Evolutionary conservation across 2,329 filamentous ascomycete species (phyloP), one percentile per base, ranked within the genome.

Genomic region (Teratosphaeria viscida): DNA sequence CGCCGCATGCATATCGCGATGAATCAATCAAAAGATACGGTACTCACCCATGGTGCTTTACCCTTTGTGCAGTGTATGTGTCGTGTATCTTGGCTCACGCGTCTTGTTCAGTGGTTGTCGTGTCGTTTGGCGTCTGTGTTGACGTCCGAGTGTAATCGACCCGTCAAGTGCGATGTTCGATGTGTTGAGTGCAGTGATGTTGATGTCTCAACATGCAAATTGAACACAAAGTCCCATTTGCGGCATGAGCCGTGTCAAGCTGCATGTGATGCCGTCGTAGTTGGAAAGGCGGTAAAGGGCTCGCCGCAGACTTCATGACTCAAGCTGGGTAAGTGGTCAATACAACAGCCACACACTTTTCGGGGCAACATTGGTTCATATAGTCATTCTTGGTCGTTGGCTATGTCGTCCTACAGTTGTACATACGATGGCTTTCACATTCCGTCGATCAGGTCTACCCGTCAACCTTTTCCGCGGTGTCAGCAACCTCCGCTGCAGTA

Each of bases 401-500:
- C 43, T 49, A 49, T 23, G 43, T 49, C 43, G 43, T 10, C 43
- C 43, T 49, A 49, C 43, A 49, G 43, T 23, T 19, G 43, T 49
- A 23, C 8, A n/a, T 49, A 49, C 43, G 23, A 52, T 57, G 43
- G 19, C 55, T 7, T 23, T 35, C 37, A 56, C 23, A 56, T 29
- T n/a, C 34, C 43, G 4, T 37, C 14, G 58, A 49, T 49, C 43
- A 49, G 43, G n/a, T n/a, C 19, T 23, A n/a, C 16, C 43, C 63
- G 65, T 63, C 71, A 59, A 63, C 60, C 62, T 62, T 68, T 55
- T 67, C 75, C 2, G 78, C 77, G 5, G 73, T 75, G 63, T 79
- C 76, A 56, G 78, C 78, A 53, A 78, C 77, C 61, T 79, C 74
- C 56, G 70, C 73, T 19, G 74, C 74, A n/a, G 71, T 74, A 19